Base-by-base conservation (phyloP, 1,284 basidiomycete species). In the Ceratobasidium sp. region DNA sequence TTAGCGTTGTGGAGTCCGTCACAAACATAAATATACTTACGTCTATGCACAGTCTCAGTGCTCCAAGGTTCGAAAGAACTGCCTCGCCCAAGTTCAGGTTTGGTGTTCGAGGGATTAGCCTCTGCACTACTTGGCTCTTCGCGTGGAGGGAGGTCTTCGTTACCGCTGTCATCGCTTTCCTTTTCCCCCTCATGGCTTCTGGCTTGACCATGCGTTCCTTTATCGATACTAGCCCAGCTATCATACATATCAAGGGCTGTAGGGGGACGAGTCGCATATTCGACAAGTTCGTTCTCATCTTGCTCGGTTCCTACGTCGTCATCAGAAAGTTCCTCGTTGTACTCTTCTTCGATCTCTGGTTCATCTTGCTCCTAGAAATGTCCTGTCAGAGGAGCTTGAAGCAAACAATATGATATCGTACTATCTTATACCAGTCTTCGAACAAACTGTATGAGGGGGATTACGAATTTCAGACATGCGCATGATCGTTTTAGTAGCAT, bases 191-290 rank as follows among this genome's bases (percentile, higher is more conserved):
- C 58, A 5, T 45, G 34, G 2, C 34, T 45, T 8, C 1, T 36
- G 18, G 23, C 28, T 16, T 36, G 41, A n/a, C 45, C 4, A 9
- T 34, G 16, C 18, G 14, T 9, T 32, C 3, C 52, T 53, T 53
- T 45, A 18, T 45, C 52, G 30, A 30, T 30, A 10, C 48, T 18
- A 3, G 32, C 23, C 34, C n/a, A 21, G 4, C 48, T 53, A 12
- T 36, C 50, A 21, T 52, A 10, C 43, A 30, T 36, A 2, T 23
- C 48, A 21, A 36, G 32, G 8, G 62, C 46, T 14, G 62, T 67
- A 18, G 62, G 36, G 32, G 62, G 62, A 26, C 62, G 62, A 36
- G 62, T 67, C n/a, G 62, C 62, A 16, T 67, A 67, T 67, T 67
- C 62, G 26, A 67, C 62, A 41, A 67, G 48, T 32, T 67, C 62